Conservation (phyloP, 345 rosid genomes). For the Linum tenue region DNA sequence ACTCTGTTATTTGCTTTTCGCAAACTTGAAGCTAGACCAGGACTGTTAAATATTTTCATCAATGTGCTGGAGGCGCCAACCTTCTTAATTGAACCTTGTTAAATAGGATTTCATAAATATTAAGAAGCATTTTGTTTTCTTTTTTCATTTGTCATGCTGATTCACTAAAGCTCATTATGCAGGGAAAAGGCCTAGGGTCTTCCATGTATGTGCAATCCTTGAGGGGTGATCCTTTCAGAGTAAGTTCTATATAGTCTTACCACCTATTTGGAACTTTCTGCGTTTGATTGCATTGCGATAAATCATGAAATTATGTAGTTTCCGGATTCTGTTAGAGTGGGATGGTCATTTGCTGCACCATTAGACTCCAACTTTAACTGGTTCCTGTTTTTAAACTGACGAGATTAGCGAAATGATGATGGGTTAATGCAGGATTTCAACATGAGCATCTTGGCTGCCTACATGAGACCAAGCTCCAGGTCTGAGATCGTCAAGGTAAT, state of each 20-base stretch:
- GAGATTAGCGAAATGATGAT: background rate
- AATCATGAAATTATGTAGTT: background rate
- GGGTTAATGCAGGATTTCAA: conserved; percentile 55
- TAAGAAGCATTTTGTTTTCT: conserved; percentile 1
- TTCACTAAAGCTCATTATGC: conserved; percentile 14
- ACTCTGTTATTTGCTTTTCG: too few species aligned
- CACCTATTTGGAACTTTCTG: background rate
- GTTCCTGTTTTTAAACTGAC: background rate
- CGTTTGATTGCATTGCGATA: background rate
- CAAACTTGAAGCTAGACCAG: too few species aligned
- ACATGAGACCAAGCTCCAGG: conserved; percentile 59
- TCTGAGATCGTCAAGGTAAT: conserved; percentile 89
- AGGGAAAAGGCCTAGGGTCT: conserved; percentile 52
- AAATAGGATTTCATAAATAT: too few species aligned
- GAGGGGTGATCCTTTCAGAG: conserved; percentile 91
- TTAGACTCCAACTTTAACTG: background rate
- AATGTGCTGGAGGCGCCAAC: too few species aligned
- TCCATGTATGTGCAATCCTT: conserved; percentile 89
- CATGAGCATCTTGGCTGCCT: conserved; percentile 84
- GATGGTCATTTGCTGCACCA: too few species aligned
- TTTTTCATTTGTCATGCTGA: background rate
- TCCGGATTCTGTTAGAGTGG: background rate
- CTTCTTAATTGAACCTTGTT: too few species aligned
- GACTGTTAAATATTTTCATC: too few species aligned
- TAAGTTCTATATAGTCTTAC: conserved; percentile 28